Percentiles rank a stretch among this genome's conserved stretches.
Conservation (phyloP, 352 stramenopile species). For the Phytophthora sojae region DNA sequence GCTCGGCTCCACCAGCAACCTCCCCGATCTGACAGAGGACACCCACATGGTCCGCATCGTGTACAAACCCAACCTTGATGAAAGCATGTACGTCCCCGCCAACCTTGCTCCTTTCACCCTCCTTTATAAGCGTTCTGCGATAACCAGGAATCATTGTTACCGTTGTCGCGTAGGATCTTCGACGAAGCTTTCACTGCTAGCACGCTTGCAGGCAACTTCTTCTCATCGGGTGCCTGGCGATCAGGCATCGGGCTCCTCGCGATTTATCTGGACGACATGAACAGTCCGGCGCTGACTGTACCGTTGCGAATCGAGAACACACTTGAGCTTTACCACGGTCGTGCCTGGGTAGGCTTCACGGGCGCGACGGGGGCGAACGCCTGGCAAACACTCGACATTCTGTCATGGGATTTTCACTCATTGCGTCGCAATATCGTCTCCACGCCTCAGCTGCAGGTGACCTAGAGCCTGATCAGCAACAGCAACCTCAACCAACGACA, state of each 20-base stretch:
- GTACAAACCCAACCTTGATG: conserved; percentile 81
- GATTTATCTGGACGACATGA: conserved; percentile 91
- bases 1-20: conserved; percentile 68
- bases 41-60: conserved; percentile 69
- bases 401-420: conserved; percentile 84
- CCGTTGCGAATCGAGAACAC: conserved; percentile 87
- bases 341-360: conserved; percentile 94
- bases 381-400: conserved; percentile 92
- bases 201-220: conserved; percentile 71
- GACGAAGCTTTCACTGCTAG: conserved; percentile 61
- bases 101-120: neutral
- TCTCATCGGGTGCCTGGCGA: conserved; percentile 62
- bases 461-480: conserved; percentile 1
- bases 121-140: neutral
- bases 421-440: conserved; percentile 48
- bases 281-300: conserved; percentile 80
- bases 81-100: conserved; percentile 50
- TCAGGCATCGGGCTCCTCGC: conserved; percentile 80
- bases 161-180: conserved; percentile 52
- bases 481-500: conserved; percentile 6
- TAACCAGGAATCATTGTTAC: conserved; percentile 21
- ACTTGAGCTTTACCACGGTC: conserved; percentile 82
- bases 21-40: conserved; percentile 86
- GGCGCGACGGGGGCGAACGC: conserved; percentile 81
- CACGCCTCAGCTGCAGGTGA: conserved; percentile 22